These are phyloP conservation scores for Cladosporium colombiae DNA, from an alignment of 2,329 filamentous ascomycete genomes.

Conservation along the genomic window DNA sequence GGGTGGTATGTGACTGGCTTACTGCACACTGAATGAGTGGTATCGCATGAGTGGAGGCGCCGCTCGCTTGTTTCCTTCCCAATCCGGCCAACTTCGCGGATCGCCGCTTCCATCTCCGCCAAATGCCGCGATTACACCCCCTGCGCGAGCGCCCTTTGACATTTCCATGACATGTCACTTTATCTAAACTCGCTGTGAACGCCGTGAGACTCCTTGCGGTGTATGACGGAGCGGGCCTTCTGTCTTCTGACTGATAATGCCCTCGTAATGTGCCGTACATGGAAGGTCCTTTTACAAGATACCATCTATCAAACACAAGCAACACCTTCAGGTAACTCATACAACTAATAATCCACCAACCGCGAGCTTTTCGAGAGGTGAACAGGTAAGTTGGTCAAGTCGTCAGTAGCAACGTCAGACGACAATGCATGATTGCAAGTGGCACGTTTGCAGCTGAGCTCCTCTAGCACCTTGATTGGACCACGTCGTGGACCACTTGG, in stretches of 20 bases:
- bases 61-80: neutral
- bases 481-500: neutral
- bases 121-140: neutral
- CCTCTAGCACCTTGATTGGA: neutral
- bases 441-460: neutral
- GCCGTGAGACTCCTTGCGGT: neutral
- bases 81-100: neutral
- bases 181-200: neutral
- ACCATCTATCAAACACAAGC: neutral
- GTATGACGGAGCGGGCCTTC: neutral
- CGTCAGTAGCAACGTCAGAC: neutral
- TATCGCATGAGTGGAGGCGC: neutral
- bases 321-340: neutral
- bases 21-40: neutral
- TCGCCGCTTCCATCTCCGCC: conserved; percentile 1
- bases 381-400: neutral
- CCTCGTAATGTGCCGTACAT: neutral
- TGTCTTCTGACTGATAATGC: neutral
- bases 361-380: neutral
- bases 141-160: neutral
- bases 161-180: neutral
- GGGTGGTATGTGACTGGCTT: conserved; percentile 2
- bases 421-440: neutral
- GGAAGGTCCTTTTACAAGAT: neutral
- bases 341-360: neutral